Conservation (phyloP, 768 basidiomycete genomes). For the Hortiboletus flavorubellus region DNA sequence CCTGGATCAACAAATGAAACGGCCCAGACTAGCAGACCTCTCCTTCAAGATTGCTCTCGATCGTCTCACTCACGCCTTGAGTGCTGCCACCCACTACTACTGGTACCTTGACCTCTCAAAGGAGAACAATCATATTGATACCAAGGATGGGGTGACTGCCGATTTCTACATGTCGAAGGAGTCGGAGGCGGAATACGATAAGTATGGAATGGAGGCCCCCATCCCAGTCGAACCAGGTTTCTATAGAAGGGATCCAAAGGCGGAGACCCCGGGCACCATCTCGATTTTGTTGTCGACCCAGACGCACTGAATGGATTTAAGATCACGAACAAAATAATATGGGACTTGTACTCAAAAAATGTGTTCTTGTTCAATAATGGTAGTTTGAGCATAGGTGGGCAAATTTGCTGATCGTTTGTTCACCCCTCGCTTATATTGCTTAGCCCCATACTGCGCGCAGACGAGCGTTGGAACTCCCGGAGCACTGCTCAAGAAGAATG, state of each 20-base stretch:
- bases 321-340: constrained; percentile 32
- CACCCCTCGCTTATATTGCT: neutral
- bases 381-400: constrained; percentile 35
- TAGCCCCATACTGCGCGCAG: constrained; percentile 13
- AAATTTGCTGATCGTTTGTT: neutral
- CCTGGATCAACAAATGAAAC: neutral
- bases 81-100: constrained; percentile 17
- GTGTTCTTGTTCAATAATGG: constrained; percentile 43
- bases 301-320: constrained; percentile 32
- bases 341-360: constrained; percentile 38
- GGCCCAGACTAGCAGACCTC: neutral
- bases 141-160: neutral
- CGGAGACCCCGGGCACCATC: constrained; percentile 1
- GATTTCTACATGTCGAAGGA: constrained; percentile 8
- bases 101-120: constrained; percentile 21
- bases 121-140: neutral
- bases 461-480: neutral
- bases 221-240: neutral
- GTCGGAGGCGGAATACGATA: neutral
- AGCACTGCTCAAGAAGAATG: constrained; percentile 4
- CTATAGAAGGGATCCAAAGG: neutral
- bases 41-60: neutral
- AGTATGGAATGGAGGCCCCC: neutral
- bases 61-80: neutral
- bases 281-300: constrained; percentile 25